Evolutionary conservation across 768 basidiomycete genomes (phyloP), one percentile per base, ranked within the genome.

Genomic region (Lactarius tabidus): DNA sequence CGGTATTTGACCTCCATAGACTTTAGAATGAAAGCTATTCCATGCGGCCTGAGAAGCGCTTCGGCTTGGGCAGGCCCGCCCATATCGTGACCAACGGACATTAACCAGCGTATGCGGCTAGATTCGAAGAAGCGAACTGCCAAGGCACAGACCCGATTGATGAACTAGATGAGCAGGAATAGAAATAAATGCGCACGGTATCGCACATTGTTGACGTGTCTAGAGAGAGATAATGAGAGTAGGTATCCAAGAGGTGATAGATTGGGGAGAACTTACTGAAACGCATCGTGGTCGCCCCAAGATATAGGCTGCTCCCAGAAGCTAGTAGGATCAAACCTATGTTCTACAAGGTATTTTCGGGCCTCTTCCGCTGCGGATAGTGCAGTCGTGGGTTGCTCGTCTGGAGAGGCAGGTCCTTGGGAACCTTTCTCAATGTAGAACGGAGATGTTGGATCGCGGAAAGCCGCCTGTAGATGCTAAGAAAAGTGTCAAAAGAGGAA

Each of bases 261-360:
- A 17, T 23, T 6, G n/a, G 23, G 12, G 12, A 23, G 43, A 35
- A 20, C 88, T 51, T 72, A 90, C 90, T 86, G 86, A 71, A 91
- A 90, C 1, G 90, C 77, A 70, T 92, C 90, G 35, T 88, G 85
- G 67, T 91, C 87, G 58, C 90, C 90, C 90, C 90, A 91, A 0
- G 81, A 85, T n/a, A 92, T 82, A 17, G 76, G 77, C 71, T 91
- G 90, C 71, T 90, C 87, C 86, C 86, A 90, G 62, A 91, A 85
- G n/a, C 87, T 88, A 31, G 73, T 68, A 2, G 84, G 79, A 71
- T 90, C 86, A 66, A 84, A 85, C 0, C 88, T 87, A 20, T 78
- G 71, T 68, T 78, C 71, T 31, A 73, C 69, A 28, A 89, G 72
- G 64, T 77, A 78, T 31, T 71, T 68, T 36, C 75, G 75, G 1